Conservation (phyloP, 371 early-diverging fungal genomes). For the Gilbertella persicaria region DNA sequence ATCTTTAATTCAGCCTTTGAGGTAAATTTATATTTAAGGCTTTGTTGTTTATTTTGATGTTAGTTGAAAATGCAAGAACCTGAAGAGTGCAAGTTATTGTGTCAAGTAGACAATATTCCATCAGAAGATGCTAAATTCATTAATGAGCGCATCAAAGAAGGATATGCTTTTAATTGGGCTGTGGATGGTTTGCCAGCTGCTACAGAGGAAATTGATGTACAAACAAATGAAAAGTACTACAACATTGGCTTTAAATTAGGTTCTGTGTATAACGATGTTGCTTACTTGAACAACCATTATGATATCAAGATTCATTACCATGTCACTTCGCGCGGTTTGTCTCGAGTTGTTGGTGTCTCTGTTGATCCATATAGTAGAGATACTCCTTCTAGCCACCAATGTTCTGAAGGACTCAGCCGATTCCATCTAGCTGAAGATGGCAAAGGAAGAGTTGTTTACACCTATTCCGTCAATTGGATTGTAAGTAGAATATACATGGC, state of each 20-base stretch:
- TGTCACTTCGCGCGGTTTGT: constrained; percentile 47
- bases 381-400: constrained; percentile 27
- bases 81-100: constrained; percentile 65
- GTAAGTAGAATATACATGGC: constrained; percentile 35
- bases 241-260: constrained; percentile 83
- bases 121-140: constrained; percentile 81
- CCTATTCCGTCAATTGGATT: constrained; percentile 85
- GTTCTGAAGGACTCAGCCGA: background rate
- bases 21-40: constrained; percentile 38
- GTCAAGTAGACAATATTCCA: constrained; percentile 58
- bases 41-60: background rate
- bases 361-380: constrained; percentile 66
- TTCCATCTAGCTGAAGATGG: constrained; percentile 34
- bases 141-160: constrained; percentile 77
- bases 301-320: constrained; percentile 86
- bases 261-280: background rate
- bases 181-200: constrained; percentile 94
- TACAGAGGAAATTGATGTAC: constrained; percentile 56
- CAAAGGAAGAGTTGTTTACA: constrained; percentile 65
- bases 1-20: constrained; percentile 85
- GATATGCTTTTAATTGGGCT: constrained; percentile 80
- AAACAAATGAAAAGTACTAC: constrained; percentile 59
- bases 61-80: constrained; percentile 33
- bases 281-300: constrained; percentile 80
- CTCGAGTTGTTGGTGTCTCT: constrained; percentile 88